Percentiles rank a stretch among this genome's conserved stretches.
Conservation (phyloP, 2,329 filamentous ascomycete species). For the Verticillium tricorpus region DNA sequence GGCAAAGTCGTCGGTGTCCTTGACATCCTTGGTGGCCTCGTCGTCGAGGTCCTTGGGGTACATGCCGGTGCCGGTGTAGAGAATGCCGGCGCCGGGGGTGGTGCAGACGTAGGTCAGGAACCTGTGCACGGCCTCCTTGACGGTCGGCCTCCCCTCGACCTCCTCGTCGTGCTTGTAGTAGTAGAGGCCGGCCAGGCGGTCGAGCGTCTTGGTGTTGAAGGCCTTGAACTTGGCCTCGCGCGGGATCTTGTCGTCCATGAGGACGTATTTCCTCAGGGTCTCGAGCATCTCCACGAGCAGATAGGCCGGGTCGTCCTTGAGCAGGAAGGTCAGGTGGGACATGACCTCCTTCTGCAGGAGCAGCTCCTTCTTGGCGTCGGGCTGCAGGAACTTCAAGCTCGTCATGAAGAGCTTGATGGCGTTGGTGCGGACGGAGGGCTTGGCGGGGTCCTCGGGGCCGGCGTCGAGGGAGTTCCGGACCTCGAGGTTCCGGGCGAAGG, state of each 20-base stretch:
- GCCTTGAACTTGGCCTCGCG: slow-evolving; percentile 70
- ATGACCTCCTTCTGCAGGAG: slow-evolving; percentile 76
- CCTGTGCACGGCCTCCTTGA: slow-evolving; percentile 67
- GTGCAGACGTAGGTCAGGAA: slow-evolving; percentile 76
- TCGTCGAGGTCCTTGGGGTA: slow-evolving; percentile 71
- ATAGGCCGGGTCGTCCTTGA: slow-evolving; percentile 73
- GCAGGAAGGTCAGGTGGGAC: slow-evolving; percentile 73
- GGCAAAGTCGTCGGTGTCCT: slow-evolving; percentile 52
- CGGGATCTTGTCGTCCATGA: slow-evolving; percentile 70
- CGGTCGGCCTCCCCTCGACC: slow-evolving; percentile 38
- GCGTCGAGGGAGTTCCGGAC: slow-evolving; percentile 53
- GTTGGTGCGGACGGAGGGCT: slow-evolving; percentile 77
- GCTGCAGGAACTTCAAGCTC: slow-evolving; percentile 72
- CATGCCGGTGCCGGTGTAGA: slow-evolving; percentile 75
- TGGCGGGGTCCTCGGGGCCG: slow-evolving; percentile 58
- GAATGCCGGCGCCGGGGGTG: slow-evolving; percentile 64
- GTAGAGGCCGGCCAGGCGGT: slow-evolving; percentile 69
- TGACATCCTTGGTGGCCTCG: slow-evolving; percentile 28
- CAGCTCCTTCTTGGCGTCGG: slow-evolving; percentile 75
- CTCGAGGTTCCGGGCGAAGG: slow-evolving; percentile 74
- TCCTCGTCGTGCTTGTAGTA: slow-evolving; percentile 46
- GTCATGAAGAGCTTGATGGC: slow-evolving; percentile 77
- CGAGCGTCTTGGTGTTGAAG: slow-evolving; percentile 70
- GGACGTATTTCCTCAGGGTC: slow-evolving; percentile 63
- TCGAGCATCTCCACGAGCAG: slow-evolving; percentile 72